Base-by-base conservation (phyloP, 768 basidiomycete species). In the Pisolithus albus region DNA sequence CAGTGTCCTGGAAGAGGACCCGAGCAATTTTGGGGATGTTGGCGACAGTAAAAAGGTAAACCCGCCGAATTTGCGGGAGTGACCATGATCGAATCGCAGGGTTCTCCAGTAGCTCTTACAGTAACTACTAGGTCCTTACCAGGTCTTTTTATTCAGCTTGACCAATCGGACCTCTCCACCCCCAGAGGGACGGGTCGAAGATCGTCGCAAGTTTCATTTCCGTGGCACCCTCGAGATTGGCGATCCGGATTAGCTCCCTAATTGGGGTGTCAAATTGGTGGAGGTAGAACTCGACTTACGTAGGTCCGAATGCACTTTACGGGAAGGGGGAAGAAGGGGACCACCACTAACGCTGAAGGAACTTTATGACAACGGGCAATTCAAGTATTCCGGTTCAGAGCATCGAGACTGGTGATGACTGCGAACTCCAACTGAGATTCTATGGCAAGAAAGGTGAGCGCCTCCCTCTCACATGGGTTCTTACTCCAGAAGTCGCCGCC, bases 211-310 rank as follows among this genome's bases (percentile, higher is more conserved):
- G 47, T 72, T 82, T 18, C 67, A 72, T 10, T 80, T 83, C 53
- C 76, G 73, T 30, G 84, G 82, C 0, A 57, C 75, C 6, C 66
- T 85, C 0, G 69, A 70, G 37, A 73, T 86, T 52, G 58, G 68
- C 2, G 51, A 65, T 2, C 68, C 78, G 1, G 56, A 64, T 1
- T 82, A 80, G 75, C 74, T 86, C 19, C 77, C 81, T 1, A 65
- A 69, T 0, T 59, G 59, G 40, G 84, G 81, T 1, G 51, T 58
- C 34, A 57, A 64, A 36, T 64, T 57, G 47, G 56, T 86, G 6
- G 64, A 77, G 47, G 40, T 47, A 4, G 81, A 82, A 47, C 59
- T 85, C 10, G 67, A 70, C 18, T 53, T 70, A 38, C 66, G 77
- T 15, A 71, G 75, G 42, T 43, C 53, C 15, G 64, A 67, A 41